Percentiles rank a stretch among this genome's conserved stretches.
phyloP scores from a whole-genome alignment of 1,139 yeast genomes.

The Candida neerlandica region DNA sequence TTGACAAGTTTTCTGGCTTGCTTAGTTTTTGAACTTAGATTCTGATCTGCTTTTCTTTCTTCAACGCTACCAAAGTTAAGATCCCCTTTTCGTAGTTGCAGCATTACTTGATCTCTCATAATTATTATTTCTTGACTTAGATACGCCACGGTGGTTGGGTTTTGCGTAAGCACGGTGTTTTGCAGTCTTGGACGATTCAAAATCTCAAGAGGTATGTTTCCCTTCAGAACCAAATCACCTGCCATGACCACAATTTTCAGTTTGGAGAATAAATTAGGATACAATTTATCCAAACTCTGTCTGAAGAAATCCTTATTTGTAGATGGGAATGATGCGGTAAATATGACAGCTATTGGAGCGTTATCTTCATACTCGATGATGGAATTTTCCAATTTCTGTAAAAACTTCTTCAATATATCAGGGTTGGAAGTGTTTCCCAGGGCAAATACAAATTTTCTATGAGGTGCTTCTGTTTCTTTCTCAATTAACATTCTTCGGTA shows the following conservation, averaged over 20 bases:
- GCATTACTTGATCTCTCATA: constrained; percentile 71
- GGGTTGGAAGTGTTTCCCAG: constrained; percentile 61
- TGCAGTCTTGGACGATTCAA: background rate
- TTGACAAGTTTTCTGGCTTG: constrained; percentile 79
- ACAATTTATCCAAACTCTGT: constrained; percentile 69
- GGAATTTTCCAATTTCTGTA: constrained; percentile 49
- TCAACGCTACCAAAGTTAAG: constrained; percentile 48
- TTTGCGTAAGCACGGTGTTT: constrained; percentile 38
- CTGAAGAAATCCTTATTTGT: constrained; percentile 57
- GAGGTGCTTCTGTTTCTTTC: constrained; percentile 56
- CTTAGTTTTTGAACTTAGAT: constrained; percentile 40
- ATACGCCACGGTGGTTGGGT: constrained; percentile 78
- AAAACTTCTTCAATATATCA: constrained; percentile 63
- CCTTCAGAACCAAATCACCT: constrained; percentile 71
- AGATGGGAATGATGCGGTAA: constrained; percentile 58
- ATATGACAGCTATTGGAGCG: constrained; percentile 56
- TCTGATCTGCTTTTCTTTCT: constrained; percentile 21
- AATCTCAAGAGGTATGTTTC: constrained; percentile 48
- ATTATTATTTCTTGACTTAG: constrained; percentile 81
- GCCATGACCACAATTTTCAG: constrained; percentile 69
- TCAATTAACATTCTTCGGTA: constrained; percentile 56
- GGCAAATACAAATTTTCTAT: constrained; percentile 65
- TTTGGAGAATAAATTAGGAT: constrained; percentile 21
- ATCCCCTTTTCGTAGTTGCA: constrained; percentile 70
- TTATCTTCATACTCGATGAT: constrained; percentile 28